Evolutionary conservation across 441 rosid species (phyloP).

Genomic region (Theobroma grandiflorum): DNA sequence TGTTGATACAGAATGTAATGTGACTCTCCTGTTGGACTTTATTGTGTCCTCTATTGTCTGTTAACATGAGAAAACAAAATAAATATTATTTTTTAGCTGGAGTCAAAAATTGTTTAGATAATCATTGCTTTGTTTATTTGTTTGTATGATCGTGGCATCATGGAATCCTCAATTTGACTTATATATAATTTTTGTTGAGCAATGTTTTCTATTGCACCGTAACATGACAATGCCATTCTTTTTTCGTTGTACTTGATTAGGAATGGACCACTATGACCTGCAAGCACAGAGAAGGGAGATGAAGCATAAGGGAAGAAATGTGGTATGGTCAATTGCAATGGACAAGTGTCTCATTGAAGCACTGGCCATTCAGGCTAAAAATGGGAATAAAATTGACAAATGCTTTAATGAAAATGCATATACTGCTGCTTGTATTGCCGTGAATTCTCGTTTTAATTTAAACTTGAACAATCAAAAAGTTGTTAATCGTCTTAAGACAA

Average conservation of each 20-base stretch:
- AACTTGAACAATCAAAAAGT: conserved; percentile 85
- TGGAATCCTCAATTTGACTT: background rate
- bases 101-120: background rate
- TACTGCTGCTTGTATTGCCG: conserved; percentile 78
- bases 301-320: conserved; percentile 93
- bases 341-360: conserved; percentile 92
- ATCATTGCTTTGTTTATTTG: background rate
- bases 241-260: conserved; percentile 41
- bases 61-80: background rate
- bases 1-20: background rate
- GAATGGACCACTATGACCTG: conserved; percentile 73
- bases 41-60: background rate
- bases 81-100: background rate
- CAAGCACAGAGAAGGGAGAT: conserved; percentile 68
- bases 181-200: conserved; percentile 4
- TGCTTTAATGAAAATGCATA: conserved; percentile 89
- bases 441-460: conserved; percentile 70
- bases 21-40: background rate
- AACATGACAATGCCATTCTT: background rate
- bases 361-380: conserved; percentile 79
- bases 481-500: conserved; percentile 85
- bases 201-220: conserved; percentile 9
- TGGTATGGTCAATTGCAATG: conserved; percentile 92
- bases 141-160: background rate
- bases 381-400: conserved; percentile 84